Evolutionary conservation across 2,329 filamentous ascomycete genomes (phyloP).

Genomic region (Mycosphaerella sp.): DNA sequence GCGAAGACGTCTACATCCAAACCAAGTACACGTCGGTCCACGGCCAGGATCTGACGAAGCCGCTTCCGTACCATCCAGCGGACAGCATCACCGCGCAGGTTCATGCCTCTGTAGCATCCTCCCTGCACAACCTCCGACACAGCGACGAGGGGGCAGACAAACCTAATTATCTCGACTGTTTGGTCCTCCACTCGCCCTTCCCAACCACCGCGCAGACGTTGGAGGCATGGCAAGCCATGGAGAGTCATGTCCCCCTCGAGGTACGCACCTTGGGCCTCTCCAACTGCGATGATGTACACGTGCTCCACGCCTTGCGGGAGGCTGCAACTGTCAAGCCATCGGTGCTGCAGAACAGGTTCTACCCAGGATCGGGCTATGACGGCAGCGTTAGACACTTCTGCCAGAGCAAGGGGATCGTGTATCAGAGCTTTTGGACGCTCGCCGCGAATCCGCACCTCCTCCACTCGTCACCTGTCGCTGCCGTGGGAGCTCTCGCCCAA

Average conservation of each 20-base stretch:
- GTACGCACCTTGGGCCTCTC: conserved; percentile 68
- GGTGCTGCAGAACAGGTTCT: conserved; percentile 73
- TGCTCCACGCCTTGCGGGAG: conserved; percentile 50
- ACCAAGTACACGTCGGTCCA: conserved; percentile 69
- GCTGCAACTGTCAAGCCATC: conserved; percentile 47
- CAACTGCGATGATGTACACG: conserved; percentile 54
- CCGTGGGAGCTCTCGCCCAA: conserved; percentile 41
- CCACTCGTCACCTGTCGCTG: conserved; percentile 42
- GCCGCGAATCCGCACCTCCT: conserved; percentile 52
- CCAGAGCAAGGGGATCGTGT: conserved; percentile 46
- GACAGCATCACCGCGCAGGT: conserved; percentile 59
- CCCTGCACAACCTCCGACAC: conserved; percentile 54
- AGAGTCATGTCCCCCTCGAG: conserved; percentile 57
- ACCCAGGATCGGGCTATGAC: conserved; percentile 55
- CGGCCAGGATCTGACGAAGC: conserved; percentile 52
- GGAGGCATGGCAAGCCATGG: conserved; percentile 60
- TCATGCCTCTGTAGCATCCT: conserved; percentile 59
- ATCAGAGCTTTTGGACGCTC: conserved; percentile 57
- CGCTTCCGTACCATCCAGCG: conserved; percentile 55
- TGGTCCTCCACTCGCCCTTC: conserved; percentile 55
- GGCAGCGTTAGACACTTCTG: conserved; percentile 53
- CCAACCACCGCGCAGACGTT: conserved; percentile 48
- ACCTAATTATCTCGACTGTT: conserved; percentile 42
- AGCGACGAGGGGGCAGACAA: conserved; percentile 31
- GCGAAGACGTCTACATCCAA: conserved; percentile 65